Evolutionary conservation across 192 early-diverging fungal species (phyloP), one percentile per base, ranked within the genome.

Genomic region (Linnemannia schmuckeri): DNA sequence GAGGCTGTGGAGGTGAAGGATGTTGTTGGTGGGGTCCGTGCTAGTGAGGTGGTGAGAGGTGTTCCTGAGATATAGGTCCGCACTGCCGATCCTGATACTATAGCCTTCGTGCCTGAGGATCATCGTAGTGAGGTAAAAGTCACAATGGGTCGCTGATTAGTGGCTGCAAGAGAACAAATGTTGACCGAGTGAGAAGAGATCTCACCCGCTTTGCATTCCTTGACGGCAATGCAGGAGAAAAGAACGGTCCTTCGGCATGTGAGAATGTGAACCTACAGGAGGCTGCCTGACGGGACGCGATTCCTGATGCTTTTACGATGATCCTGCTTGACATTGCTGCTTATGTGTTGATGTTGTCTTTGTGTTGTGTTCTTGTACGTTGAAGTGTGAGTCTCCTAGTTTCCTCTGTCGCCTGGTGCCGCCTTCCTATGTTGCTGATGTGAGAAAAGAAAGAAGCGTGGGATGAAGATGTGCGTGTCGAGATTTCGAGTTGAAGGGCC

Each of bases 321-420:
- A 66, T 66, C 61, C 61, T 66, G 30, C 61, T 66, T 15, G 61
- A 66, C 61, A 66, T 66, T 66, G 55, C n/a, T 57, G n/a, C 17
- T 18, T 15, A 18, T 24, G 9, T 27, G n/a, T 24, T 27, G 1
- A 0, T 57, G 24, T 20, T 5, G 3, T 4, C 18, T 2, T 57
- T 24, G 27, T n/a, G 55, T 52, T 9, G n/a, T n/a, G 1, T 24
- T 0, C 4, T 27, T 57, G n/a, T 27, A 27, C 9, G 9, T 27
- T 18, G 8, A 27, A 55, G 52, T 18, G 20, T 18, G 55, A 24
- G n/a, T 27, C 8, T 57, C 55, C 55, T 57, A n/a, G 27, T 57
- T n/a, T 8, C 24, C n/a, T 57, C 24, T 57, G n/a, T 27, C n/a
- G 8, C 55, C 6, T 2, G 6, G n/a, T 10, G 55, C n/a, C 27